phyloP scores from a whole-genome alignment of 257 asterid genomes.

The Solanum arcanum region DNA sequence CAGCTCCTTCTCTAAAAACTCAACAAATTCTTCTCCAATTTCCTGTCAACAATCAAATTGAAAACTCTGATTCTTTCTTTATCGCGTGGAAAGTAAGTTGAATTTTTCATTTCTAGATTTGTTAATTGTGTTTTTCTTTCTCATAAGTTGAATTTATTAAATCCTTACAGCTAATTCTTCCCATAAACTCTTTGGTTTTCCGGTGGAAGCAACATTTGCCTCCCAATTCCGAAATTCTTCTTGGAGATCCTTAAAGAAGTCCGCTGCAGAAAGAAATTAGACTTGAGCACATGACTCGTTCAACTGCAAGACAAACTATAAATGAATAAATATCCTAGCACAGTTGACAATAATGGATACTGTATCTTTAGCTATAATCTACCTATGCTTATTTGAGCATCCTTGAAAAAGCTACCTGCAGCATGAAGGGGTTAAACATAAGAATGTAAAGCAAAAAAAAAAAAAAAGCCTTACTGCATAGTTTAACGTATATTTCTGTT shows the following conservation, averaged over 20 bases:
- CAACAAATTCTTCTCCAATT: slow-evolving; percentile 92
- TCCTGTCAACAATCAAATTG: slow-evolving; percentile 33
- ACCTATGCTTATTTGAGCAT: slow-evolving; percentile 89
- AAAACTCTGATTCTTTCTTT: background rate
- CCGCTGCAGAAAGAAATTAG: slow-evolving; percentile 38
- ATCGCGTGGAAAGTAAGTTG: background rate
- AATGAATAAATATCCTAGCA: background rate
- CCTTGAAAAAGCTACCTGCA: slow-evolving; percentile 89
- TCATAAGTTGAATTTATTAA: background rate
- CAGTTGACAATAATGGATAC: slow-evolving; percentile 1
- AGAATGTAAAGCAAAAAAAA: slow-evolving; percentile 20
- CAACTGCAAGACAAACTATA: background rate
- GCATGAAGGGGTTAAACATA: slow-evolving; percentile 49
- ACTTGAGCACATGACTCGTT: slow-evolving; percentile 10
- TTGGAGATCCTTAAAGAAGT: slow-evolving; percentile 87
- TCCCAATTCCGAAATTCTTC: slow-evolving; percentile 93
- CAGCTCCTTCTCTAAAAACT: slow-evolving; percentile 86
- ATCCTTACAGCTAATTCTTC: slow-evolving; percentile 76
- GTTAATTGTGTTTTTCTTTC: background rate
- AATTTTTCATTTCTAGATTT: background rate
- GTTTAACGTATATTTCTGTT: background rate
- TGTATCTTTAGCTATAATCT: slow-evolving; percentile 21
- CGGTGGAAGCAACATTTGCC: slow-evolving; percentile 48
- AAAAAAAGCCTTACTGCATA: background rate
- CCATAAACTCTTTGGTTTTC: slow-evolving; percentile 89